These are phyloP conservation scores for Lachancea dasiensis DNA, from an alignment of 805 yeast genomes.

Conservation along the genomic window DNA sequence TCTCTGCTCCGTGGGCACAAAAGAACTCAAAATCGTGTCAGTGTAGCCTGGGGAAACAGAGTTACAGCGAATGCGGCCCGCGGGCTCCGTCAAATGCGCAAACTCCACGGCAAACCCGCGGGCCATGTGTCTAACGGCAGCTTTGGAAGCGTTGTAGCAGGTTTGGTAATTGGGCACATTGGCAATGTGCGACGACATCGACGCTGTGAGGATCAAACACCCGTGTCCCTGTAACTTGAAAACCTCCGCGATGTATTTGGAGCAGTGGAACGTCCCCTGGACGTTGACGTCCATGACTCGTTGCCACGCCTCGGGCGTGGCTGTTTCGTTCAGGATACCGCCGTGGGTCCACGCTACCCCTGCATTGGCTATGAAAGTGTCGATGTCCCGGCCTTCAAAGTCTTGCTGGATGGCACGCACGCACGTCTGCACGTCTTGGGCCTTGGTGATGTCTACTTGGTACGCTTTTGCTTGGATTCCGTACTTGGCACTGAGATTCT, in stretches of 20 bases:
- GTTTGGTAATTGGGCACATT: slow-evolving; percentile 86
- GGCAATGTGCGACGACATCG: slow-evolving; percentile 84
- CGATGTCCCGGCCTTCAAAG: slow-evolving; percentile 65
- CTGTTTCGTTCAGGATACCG: slow-evolving; percentile 39
- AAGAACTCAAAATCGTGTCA: slow-evolving; percentile 57
- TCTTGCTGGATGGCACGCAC: slow-evolving; percentile 44
- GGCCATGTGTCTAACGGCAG: slow-evolving; percentile 73
- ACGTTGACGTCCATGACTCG: slow-evolving; percentile 70
- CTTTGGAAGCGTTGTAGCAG: slow-evolving; percentile 83
- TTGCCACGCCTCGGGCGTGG: slow-evolving; percentile 51
- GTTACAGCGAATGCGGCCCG: slow-evolving; percentile 49
- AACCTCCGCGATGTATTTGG: slow-evolving; percentile 64
- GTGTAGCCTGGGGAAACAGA: slow-evolving; percentile 81
- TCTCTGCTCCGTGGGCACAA: slow-evolving; percentile 41
- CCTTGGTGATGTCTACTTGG: slow-evolving; percentile 29
- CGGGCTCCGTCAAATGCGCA: slow-evolving; percentile 36
- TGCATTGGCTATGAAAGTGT: slow-evolving; percentile 83
- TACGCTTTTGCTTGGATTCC: slow-evolving; percentile 56
- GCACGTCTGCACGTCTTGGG: slow-evolving; percentile 23
- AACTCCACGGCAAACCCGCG: slow-evolving; percentile 79
- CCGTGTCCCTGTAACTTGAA: slow-evolving; percentile 59
- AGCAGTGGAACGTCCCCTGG: slow-evolving; percentile 74
- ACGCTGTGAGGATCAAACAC: slow-evolving; percentile 67
- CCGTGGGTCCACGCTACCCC: slow-evolving; percentile 84
- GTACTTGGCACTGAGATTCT: slow-evolving; percentile 36